These are phyloP conservation scores for Saccharum officinarum DNA, from an alignment of 176 grass and related monocot genomes.

Conservation along the genomic window DNA sequence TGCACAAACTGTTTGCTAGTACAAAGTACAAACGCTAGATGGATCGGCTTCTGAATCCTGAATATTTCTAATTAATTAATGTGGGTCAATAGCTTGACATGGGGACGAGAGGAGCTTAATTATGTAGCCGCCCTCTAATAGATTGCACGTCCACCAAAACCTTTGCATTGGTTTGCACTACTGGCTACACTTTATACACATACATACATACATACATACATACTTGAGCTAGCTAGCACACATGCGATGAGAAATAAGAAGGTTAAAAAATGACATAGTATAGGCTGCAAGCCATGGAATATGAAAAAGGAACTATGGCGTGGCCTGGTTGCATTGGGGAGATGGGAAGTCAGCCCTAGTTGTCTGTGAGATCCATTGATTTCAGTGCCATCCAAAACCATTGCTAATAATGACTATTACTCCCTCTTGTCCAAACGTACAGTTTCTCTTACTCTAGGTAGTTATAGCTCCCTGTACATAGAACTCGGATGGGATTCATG, in stretches of 20 bases:
- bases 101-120: slow-evolving; percentile 15
- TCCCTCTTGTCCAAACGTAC: neutral
- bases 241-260: slow-evolving; percentile 19
- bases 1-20: neutral
- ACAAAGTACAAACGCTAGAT: neutral
- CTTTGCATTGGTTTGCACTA: slow-evolving; percentile 25
- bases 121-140: slow-evolving; percentile 2
- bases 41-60: neutral
- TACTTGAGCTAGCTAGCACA: neutral
- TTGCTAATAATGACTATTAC: neutral
- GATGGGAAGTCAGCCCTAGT: slow-evolving; percentile 50
- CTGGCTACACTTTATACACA: neutral
- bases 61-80: neutral
- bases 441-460: too few relatives aligned
- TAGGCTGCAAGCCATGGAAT: neutral
- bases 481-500: neutral
- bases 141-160: slow-evolving; percentile 47
- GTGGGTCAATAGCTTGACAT: slow-evolving; percentile 32
- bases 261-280: slow-evolving; percentile 10
- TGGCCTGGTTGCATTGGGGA: slow-evolving; percentile 17
- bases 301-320: slow-evolving; percentile 12
- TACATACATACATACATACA: neutral
- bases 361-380: slow-evolving; percentile 43
- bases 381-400: slow-evolving; percentile 24
- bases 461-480: neutral